Conservation (phyloP, 2,329 filamentous ascomycete species). For the Stagonosporopsis cucurbitacearum region DNA sequence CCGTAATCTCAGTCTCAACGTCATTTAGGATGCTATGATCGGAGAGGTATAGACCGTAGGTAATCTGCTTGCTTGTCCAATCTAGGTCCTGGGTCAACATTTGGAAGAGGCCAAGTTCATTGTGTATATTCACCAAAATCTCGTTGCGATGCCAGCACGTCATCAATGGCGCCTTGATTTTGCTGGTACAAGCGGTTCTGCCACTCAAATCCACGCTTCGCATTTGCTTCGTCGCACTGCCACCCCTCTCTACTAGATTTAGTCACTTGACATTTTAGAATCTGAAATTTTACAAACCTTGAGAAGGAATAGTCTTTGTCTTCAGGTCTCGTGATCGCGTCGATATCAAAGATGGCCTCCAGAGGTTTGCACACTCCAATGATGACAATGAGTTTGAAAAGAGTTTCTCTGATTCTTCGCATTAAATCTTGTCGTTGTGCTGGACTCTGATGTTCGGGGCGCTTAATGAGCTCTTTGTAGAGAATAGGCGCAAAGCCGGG, state of each 20-base stretch:
- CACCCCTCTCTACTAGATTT: constrained; percentile 56
- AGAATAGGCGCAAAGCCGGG: constrained; percentile 60
- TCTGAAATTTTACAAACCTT: constrained; percentile 40
- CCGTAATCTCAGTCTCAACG: constrained; percentile 62
- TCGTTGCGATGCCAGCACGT: constrained; percentile 53
- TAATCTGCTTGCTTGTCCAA: constrained; percentile 63
- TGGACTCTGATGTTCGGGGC: constrained; percentile 55
- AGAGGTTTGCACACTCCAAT: constrained; percentile 69
- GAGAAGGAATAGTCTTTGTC: constrained; percentile 55
- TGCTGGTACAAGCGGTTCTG: constrained; percentile 63
- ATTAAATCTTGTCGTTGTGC: constrained; percentile 57
- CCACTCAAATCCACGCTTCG: constrained; percentile 62
- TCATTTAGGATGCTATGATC: constrained; percentile 63
- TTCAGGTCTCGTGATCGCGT: constrained; percentile 58
- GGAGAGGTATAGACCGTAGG: constrained; percentile 64
- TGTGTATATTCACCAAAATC: constrained; percentile 49
- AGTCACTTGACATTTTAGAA: neutral
- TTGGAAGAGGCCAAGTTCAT: neutral
- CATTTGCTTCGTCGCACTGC: constrained; percentile 64
- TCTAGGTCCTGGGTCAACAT: constrained; percentile 26
- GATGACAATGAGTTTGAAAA: constrained; percentile 64
- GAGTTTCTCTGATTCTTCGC: constrained; percentile 61
- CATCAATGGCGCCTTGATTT: constrained; percentile 52
- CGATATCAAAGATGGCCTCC: constrained; percentile 65
- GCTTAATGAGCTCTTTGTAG: constrained; percentile 62